A percentile compares a stretch with the other conserved stretches of the same genome.
phyloP scores from a whole-genome alignment of 306 rosid genomes.

The Delonix regia region DNA sequence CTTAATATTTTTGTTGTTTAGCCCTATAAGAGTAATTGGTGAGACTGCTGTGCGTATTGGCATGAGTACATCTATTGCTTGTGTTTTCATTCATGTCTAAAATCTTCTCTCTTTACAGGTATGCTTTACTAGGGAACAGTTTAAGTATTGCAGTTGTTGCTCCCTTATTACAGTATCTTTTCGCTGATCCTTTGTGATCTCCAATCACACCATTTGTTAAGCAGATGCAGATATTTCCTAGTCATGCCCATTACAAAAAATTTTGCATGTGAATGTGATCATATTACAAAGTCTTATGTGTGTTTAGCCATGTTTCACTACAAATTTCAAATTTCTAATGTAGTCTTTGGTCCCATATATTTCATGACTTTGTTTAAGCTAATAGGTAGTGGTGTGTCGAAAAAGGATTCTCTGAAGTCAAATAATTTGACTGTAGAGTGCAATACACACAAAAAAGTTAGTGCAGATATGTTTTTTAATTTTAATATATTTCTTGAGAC shows the following conservation, averaged over 20 bases:
- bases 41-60: constrained; percentile 17
- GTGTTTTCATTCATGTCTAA: neutral
- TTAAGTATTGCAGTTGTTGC: constrained; percentile 87
- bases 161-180: constrained; percentile 74
- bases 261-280: constrained; percentile 21
- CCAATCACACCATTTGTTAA: constrained; percentile 11
- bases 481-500: too few species aligned
- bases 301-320: neutral
- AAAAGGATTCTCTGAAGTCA: too few species aligned
- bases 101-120: constrained; percentile 52
- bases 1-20: neutral
- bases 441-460: too few species aligned
- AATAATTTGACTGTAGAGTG: too few species aligned
- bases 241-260: neutral
- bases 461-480: too few species aligned
- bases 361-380: neutral
- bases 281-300: neutral
- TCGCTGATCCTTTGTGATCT: constrained; percentile 50
- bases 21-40: too few species aligned
- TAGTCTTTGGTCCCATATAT: neutral
- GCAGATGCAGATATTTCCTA: constrained; percentile 23
- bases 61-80: neutral
- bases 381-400: too few species aligned
- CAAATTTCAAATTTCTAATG: constrained; percentile 1
- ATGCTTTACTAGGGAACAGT: constrained; percentile 89